Conservation (phyloP, 2,329 filamentous ascomycete species). For the Beauveria rudraprayagi region DNA sequence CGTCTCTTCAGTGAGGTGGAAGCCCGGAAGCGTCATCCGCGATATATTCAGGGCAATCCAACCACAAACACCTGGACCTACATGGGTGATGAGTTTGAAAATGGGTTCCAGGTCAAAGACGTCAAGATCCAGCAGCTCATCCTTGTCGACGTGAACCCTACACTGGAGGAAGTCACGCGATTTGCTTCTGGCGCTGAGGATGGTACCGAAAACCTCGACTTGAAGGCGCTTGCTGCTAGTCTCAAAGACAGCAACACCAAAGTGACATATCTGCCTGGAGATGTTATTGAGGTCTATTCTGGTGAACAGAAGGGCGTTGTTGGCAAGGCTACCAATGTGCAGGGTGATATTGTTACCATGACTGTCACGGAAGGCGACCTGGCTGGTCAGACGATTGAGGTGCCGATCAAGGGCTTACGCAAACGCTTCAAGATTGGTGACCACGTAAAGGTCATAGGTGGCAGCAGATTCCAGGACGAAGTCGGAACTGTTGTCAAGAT, state of each 20-base stretch:
- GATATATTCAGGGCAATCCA: conserved; percentile 55
- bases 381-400: conserved; percentile 77
- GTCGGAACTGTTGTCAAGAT: conserved; percentile 96
- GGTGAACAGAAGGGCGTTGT: conserved; percentile 90
- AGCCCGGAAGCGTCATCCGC: conserved; percentile 77
- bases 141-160: conserved; percentile 87
- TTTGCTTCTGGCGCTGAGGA: conserved; percentile 86
- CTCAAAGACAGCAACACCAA: conserved; percentile 76
- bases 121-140: conserved; percentile 80
- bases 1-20: conserved; percentile 89
- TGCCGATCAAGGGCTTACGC: conserved; percentile 82
- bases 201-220: conserved; percentile 86
- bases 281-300: conserved; percentile 92
- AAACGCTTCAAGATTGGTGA: conserved; percentile 92
- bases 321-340: conserved; percentile 77
- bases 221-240: conserved; percentile 82
- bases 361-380: conserved; percentile 77
- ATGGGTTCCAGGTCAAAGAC: conserved; percentile 89
- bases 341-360: conserved; percentile 86
- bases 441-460: conserved; percentile 97
- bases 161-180: conserved; percentile 88
- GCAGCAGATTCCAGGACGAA: conserved; percentile 88
- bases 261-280: conserved; percentile 81
- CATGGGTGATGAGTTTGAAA: conserved; percentile 80
- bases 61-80: conserved; percentile 79